Conservation (phyloP, 306 rosid genomes). For the Vigna hirtella region DNA sequence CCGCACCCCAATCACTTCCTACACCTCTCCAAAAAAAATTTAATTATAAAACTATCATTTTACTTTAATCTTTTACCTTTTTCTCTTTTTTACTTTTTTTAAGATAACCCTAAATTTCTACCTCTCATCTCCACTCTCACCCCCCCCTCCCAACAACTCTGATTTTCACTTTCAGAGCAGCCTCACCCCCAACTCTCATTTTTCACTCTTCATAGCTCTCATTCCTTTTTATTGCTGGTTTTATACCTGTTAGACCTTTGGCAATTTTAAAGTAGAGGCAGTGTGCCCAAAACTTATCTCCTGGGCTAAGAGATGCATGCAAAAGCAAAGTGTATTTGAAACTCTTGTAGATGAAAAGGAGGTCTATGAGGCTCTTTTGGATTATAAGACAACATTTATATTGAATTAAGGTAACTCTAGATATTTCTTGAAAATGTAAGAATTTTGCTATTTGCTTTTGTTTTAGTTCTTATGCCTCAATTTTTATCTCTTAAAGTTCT, state of each 20-base stretch:
- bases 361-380: slow-evolving; percentile 41
- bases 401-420: slow-evolving; percentile 16
- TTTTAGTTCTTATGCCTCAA: too few relatives aligned
- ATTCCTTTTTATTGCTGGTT: slow-evolving; percentile 56
- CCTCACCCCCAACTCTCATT: too few relatives aligned
- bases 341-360: slow-evolving; percentile 50
- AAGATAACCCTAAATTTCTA: too few relatives aligned
- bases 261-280: slow-evolving; percentile 47
- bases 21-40: too few relatives aligned
- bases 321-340: slow-evolving; percentile 48
- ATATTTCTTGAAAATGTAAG: not conserved
- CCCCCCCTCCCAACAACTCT: too few relatives aligned
- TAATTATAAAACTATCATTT: too few relatives aligned
- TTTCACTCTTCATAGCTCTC: slow-evolving; percentile 15
- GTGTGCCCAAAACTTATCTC: slow-evolving; percentile 50
- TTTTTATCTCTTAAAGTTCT: too few relatives aligned
- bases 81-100: too few relatives aligned
- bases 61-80: too few relatives aligned
- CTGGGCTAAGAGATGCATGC: slow-evolving; percentile 59
- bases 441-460: not conserved
- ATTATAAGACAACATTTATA: slow-evolving; percentile 24
- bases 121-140: too few relatives aligned
- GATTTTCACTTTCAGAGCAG: too few relatives aligned
- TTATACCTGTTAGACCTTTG: slow-evolving; percentile 49
- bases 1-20: too few relatives aligned